phyloP scores from a whole-genome alignment of 495 filamentous ascomycete species.

The Choiromyces venosus region DNA sequence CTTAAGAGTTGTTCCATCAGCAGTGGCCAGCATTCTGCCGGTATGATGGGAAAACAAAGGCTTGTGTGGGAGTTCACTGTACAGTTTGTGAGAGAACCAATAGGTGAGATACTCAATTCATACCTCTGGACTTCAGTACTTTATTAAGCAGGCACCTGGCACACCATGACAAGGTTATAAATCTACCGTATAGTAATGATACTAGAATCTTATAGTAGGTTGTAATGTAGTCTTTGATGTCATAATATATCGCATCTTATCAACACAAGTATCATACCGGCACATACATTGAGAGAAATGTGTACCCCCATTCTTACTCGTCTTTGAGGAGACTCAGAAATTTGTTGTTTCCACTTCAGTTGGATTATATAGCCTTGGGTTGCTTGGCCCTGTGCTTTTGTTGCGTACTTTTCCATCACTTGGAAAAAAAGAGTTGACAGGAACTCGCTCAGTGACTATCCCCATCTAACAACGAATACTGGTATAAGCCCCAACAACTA shows the following conservation, averaged over 20 bases:
- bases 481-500: not conserved
- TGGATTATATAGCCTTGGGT: too few relatives aligned
- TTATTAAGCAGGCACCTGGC: not conserved
- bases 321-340: not conserved
- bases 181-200: not conserved
- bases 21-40: not conserved
- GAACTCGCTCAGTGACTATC: not conserved
- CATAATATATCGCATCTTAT: constrained; percentile 1
- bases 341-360: not conserved
- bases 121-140: not conserved
- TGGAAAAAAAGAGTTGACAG: not conserved
- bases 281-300: not conserved
- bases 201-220: not conserved
- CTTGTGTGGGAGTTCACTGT: not conserved
- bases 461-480: not conserved
- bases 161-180: not conserved
- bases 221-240: not conserved
- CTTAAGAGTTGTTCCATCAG: not conserved
- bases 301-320: not conserved
- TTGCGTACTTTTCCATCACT: not conserved
- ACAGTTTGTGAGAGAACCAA: not conserved
- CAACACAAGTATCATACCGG: not conserved
- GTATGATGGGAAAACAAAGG: not conserved
- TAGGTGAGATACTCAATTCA: not conserved
- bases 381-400: not conserved